Base-by-base conservation (phyloP, 2,329 filamentous ascomycete species). In the Hymenoscyphus salicellus region DNA sequence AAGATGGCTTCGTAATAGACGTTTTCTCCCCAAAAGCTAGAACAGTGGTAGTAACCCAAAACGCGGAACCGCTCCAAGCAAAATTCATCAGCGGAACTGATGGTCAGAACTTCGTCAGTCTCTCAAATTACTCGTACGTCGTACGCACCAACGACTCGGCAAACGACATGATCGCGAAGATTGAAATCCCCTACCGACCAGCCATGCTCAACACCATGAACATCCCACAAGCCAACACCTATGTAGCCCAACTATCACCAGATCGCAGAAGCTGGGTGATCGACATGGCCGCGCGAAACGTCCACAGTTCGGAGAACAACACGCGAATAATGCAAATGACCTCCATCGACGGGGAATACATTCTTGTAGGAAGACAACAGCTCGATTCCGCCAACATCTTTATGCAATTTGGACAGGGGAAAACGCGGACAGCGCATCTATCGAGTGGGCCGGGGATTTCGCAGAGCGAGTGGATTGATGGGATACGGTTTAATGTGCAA, bases 261-360 rank as follows among this genome's bases (percentile, higher is more conserved):
- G 68, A 71, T 38, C 14, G 76, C 73, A 61, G 78, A 72, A 58
- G 75, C 73, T 75, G 79, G 78, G 63, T 76, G 68, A 30, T 79
- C 65, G 60, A 77, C 11, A 74, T 75, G 16, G 20, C 60, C 2
- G 65, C 64, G 14, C 63, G 71, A 23, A 75, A 73, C 55, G 71
- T 75, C 6, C 72, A 74, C 65, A 66, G 64, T 5, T 64, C 63
- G 0, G 69, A 73, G 52, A 73, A 73, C 41, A 73, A 72, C 33
- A 74, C 74, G 0, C 67, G 74, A 1, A 73, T 75, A 32, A 72
- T 74, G 62, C 73, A 74, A 61, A 68, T 75, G 67, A 76, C 72
- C 0, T 69, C 67, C 3, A 33, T 76, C 2, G 72, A 72, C 56
- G 74, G 74, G 16, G 74, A 76, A 52, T 74, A 73, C 41, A 71